Conservation (phyloP, 192 early-diverging fungal species). For the Blastocladiella britannica region DNA sequence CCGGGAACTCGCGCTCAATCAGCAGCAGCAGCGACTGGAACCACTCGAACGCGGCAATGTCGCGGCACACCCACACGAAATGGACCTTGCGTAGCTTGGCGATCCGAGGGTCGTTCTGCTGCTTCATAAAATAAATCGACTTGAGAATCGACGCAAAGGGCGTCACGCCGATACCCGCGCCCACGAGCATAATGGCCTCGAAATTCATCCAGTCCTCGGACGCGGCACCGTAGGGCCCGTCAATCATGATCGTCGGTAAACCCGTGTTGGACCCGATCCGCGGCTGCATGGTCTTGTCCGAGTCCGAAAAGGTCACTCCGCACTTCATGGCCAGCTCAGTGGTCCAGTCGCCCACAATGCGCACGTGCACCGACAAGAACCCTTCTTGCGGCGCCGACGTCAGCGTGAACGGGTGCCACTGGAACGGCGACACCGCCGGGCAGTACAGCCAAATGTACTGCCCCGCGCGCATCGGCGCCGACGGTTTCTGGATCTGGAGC, state of each 20-base stretch:
- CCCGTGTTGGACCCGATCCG: conserved; percentile 2
- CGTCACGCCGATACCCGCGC: conserved; percentile 67
- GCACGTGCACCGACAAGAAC: conserved; percentile 52
- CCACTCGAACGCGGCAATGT: conserved; percentile 41
- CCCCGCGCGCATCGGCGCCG: conserved; percentile 38
- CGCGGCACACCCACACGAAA: conserved; percentile 48
- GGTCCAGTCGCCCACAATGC: conserved; percentile 59
- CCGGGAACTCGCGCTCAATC: conserved; percentile 32
- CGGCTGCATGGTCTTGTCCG: conserved; percentile 10
- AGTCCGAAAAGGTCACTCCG: background rate
- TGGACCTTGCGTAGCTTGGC: conserved; percentile 24
- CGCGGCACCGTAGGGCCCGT: conserved; percentile 58
- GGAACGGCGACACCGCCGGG: conserved; percentile 43
- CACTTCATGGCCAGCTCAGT: conserved; percentile 33
- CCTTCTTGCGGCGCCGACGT: conserved; percentile 62
- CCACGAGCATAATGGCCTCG: conserved; percentile 53
- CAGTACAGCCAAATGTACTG: conserved; percentile 63
- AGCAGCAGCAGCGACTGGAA: conserved; percentile 40
- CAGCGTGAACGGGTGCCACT: conserved; percentile 73
- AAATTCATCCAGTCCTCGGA: conserved; percentile 68
- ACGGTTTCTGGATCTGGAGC: conserved; percentile 50
- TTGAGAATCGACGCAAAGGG: conserved; percentile 68
- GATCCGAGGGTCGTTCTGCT: background rate
- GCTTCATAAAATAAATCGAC: conserved; percentile 7
- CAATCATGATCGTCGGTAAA: conserved; percentile 49